Percentiles rank a stretch among this genome's conserved stretches.
phyloP scores from a whole-genome alignment of 2,329 filamentous ascomycete genomes.

The Neofusicoccum sp. region DNA sequence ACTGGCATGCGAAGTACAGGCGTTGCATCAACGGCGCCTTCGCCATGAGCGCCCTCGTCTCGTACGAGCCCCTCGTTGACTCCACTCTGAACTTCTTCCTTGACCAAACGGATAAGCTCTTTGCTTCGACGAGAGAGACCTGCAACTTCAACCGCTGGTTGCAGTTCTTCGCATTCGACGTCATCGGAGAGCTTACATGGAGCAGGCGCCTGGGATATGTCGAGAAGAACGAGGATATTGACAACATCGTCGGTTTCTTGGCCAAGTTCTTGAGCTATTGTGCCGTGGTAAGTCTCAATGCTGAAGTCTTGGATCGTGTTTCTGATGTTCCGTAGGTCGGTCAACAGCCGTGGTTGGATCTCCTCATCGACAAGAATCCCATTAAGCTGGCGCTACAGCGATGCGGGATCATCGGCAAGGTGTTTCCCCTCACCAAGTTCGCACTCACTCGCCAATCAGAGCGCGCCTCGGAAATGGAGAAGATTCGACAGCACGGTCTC shows the following conservation, averaged over 20 bases:
- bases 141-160: constrained; percentile 74
- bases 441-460: constrained; percentile 68
- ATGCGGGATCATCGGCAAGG: constrained; percentile 67
- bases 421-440: constrained; percentile 74
- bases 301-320: neutral
- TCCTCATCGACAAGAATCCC: constrained; percentile 73
- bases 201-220: constrained; percentile 75
- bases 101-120: constrained; percentile 48
- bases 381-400: constrained; percentile 68
- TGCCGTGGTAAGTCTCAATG: constrained; percentile 58
- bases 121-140: constrained; percentile 42
- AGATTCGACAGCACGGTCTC: constrained; percentile 48
- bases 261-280: constrained; percentile 69
- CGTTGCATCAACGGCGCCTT: constrained; percentile 77
- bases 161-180: constrained; percentile 81
- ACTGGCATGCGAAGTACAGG: constrained; percentile 74
- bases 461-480: constrained; percentile 58
- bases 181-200: constrained; percentile 78
- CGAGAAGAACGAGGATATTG: constrained; percentile 73
- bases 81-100: constrained; percentile 74
- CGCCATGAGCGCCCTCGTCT: constrained; percentile 73
- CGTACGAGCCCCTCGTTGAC: constrained; percentile 80
- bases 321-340: constrained; percentile 55
- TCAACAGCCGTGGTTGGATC: constrained; percentile 73
- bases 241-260: constrained; percentile 70